Evolutionary conservation across 2,329 filamentous ascomycete genomes (phyloP).

Genomic region (Fusarium vanettenii): DNA sequence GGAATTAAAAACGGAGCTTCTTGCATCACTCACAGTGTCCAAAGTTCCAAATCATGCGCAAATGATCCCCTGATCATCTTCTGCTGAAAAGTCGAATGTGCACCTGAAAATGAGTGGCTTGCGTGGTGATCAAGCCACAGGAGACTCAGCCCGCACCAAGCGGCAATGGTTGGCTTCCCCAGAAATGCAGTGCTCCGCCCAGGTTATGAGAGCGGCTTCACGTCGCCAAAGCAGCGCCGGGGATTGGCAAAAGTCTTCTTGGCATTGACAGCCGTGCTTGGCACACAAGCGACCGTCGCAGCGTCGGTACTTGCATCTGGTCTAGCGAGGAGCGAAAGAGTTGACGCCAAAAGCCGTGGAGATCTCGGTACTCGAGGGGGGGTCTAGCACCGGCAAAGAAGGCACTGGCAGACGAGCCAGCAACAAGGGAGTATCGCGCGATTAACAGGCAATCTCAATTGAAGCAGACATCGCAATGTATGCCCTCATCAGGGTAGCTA

Average conservation of each 20-base stretch:
- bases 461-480: not conserved
- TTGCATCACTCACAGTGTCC: not conserved
- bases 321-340: not conserved
- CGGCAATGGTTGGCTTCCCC: not conserved
- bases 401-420: not conserved
- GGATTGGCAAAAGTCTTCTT: not conserved
- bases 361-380: not conserved
- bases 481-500: not conserved
- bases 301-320: not conserved
- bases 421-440: not conserved
- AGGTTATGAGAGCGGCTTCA: not conserved
- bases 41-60: not conserved
- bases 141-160: not conserved
- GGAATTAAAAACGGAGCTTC: not conserved
- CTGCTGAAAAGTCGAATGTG: not conserved
- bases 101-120: not conserved
- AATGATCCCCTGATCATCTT: not conserved
- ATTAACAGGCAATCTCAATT: not conserved
- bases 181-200: not conserved
- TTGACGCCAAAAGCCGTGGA: not conserved
- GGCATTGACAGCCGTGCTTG: not conserved
- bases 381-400: not conserved
- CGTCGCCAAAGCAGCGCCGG: not conserved
- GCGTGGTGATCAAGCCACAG: not conserved
- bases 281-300: not conserved